A percentile compares a stretch with the other conserved stretches of the same genome.
phyloP scores from a whole-genome alignment of 139 green algal genomes.

The Nannochloris sp. region DNA sequence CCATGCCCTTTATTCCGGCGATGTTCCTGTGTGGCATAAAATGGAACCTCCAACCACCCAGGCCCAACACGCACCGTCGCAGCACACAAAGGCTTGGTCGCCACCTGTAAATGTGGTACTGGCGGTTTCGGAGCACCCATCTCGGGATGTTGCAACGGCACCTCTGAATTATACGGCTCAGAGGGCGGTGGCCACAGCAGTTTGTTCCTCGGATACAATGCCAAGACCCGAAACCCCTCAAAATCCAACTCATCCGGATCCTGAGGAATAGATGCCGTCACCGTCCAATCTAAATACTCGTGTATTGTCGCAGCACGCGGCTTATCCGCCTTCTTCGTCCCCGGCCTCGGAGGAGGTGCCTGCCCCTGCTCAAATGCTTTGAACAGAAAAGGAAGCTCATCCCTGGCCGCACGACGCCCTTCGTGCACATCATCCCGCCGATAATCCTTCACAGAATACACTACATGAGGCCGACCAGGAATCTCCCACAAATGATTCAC shows the following conservation, averaged over 20 bases:
- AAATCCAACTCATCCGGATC: constrained; percentile 75
- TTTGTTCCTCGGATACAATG: constrained; percentile 60
- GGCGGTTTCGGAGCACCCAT: constrained; percentile 46
- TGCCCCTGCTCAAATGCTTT: constrained; percentile 84
- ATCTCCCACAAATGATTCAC: constrained; percentile 27
- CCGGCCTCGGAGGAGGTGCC: constrained; percentile 39
- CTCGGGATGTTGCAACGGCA: constrained; percentile 13
- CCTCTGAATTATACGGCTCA: constrained; percentile 31
- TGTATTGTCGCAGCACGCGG: constrained; percentile 81
- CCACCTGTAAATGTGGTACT: constrained; percentile 27
- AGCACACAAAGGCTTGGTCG: constrained; percentile 67
- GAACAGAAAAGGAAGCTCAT: constrained; percentile 81
- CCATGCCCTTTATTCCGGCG: constrained; percentile 64
- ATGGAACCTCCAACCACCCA: constrained; percentile 81
- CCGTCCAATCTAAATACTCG: constrained; percentile 92
- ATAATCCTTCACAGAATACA: constrained; percentile 29
- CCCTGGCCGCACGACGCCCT: constrained; percentile 30
- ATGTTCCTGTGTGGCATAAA: constrained; percentile 73
- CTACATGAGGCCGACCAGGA: constrained; percentile 27
- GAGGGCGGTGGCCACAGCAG: constrained; percentile 62
- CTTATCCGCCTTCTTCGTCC: constrained; percentile 47
- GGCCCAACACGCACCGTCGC: constrained; percentile 73
- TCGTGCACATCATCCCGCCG: constrained; percentile 3
- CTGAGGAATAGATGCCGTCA: constrained; percentile 57
- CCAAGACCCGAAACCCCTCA: constrained; percentile 71